phyloP scores from a whole-genome alignment of 2,329 filamentous ascomycete species.

The Golovinomyces cichoracearum region DNA sequence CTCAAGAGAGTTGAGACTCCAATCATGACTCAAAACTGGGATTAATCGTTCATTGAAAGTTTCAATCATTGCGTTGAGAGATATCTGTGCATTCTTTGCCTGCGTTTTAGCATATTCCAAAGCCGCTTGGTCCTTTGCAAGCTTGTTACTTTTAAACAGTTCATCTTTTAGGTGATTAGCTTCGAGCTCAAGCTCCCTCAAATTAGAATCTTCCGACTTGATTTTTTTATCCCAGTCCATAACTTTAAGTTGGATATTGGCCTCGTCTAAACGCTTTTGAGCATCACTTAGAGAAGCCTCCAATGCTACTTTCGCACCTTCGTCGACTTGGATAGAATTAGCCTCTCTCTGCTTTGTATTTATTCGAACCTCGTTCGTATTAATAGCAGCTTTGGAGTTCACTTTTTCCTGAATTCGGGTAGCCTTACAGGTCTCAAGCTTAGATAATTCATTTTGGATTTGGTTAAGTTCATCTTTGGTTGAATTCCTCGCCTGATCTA shows the following conservation, averaged over 20 bases:
- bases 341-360: slow-evolving; percentile 39
- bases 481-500: slow-evolving; percentile 50
- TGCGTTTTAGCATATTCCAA: slow-evolving; percentile 67
- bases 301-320: slow-evolving; percentile 55
- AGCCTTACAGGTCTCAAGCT: slow-evolving; percentile 48
- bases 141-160: slow-evolving; percentile 54
- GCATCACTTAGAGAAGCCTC: slow-evolving; percentile 49
- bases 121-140: slow-evolving; percentile 59
- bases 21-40: slow-evolving; percentile 34
- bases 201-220: slow-evolving; percentile 33
- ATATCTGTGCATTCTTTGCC: slow-evolving; percentile 42
- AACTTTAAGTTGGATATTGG: slow-evolving; percentile 34
- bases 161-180: slow-evolving; percentile 51
- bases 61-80: slow-evolving; percentile 48
- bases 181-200: slow-evolving; percentile 45
- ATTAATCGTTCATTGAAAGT: slow-evolving; percentile 50
- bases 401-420: slow-evolving; percentile 49
- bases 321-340: slow-evolving; percentile 54
- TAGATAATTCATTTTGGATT: slow-evolving; percentile 44
- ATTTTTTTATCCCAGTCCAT: slow-evolving; percentile 48
- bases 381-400: slow-evolving; percentile 45
- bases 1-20: slow-evolving; percentile 47
- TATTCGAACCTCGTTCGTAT: slow-evolving; percentile 45
- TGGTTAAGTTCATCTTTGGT: slow-evolving; percentile 47
- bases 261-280: slow-evolving; percentile 31